Evolutionary conservation across 148 eudicot species (phyloP).

Genomic region (Rhododendron mucronatum): DNA sequence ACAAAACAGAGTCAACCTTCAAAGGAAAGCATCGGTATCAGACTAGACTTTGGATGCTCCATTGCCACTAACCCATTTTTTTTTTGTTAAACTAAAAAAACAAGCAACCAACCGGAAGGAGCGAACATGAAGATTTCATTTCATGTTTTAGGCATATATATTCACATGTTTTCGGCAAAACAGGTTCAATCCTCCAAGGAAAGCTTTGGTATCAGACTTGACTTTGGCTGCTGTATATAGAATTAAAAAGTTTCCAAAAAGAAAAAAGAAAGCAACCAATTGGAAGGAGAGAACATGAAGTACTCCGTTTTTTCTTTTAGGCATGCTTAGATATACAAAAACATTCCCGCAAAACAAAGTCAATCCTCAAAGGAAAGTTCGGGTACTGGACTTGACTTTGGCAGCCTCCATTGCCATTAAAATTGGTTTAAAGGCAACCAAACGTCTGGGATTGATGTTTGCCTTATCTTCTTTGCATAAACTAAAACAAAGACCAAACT

Average conservation of each 20-base stretch:
- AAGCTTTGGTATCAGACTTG: neutral
- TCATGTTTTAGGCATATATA: neutral
- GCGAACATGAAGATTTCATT: neutral
- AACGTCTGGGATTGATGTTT: neutral
- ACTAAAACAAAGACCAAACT: neutral
- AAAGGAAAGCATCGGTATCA: neutral
- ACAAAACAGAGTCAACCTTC: neutral
- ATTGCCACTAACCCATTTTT: neutral
- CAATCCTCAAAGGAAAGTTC: neutral
- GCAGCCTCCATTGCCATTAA: neutral
- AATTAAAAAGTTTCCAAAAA: neutral
- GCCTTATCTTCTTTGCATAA: neutral
- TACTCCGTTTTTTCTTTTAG: neutral
- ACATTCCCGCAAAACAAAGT: neutral
- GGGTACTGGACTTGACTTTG: neutral
- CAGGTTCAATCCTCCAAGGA: neutral
- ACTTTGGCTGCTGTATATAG: conserved; percentile 6
- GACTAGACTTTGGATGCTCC: conserved; percentile 3
- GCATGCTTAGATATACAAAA: neutral
- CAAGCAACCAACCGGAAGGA: neutral
- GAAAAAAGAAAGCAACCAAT: neutral
- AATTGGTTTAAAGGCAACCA: neutral
- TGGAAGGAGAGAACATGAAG: neutral
- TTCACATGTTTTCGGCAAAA: conserved; percentile 3
- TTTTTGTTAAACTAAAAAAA: neutral